Conservation (phyloP, 1,139 yeast species). For the Saccharomyces hybrid region DNA sequence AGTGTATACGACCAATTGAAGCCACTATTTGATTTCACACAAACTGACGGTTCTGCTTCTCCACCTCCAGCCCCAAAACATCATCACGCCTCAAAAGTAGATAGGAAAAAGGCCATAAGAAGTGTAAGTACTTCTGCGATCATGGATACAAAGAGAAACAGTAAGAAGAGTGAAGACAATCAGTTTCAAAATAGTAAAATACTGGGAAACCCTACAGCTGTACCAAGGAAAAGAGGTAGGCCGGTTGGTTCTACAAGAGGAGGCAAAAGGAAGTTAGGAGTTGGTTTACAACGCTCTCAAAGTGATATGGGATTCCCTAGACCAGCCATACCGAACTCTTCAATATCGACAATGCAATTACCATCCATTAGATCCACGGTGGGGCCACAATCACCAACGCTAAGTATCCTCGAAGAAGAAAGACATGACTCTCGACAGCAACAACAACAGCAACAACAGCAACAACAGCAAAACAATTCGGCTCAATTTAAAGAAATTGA, state of each 20-base stretch:
- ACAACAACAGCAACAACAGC: constrained; percentile 3
- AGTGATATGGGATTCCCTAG: constrained; percentile 27
- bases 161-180: constrained; percentile 8
- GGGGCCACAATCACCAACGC: constrained; percentile 11
- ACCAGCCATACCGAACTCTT: constrained; percentile 21
- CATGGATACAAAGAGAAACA: constrained; percentile 11
- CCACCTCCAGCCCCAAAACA: constrained; percentile 86
- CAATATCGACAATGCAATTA: constrained; percentile 21
- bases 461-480: constrained; percentile 1
- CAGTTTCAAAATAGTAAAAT: background rate
- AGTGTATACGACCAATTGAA: constrained; percentile 58
- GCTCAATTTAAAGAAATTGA: constrained; percentile 29
- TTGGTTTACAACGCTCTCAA: constrained; percentile 22
- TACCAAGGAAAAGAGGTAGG: constrained; percentile 28
- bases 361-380: constrained; percentile 19
- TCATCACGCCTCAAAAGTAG: constrained; percentile 50
- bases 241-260: constrained; percentile 23
- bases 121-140: constrained; percentile 23
- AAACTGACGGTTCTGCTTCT: constrained; percentile 53
- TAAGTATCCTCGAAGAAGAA: constrained; percentile 7
- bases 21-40: constrained; percentile 61
- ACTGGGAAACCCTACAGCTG: constrained; percentile 6
- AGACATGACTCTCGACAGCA: constrained; percentile 8
- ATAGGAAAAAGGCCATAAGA: constrained; percentile 22
- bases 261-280: constrained; percentile 17